These are phyloP conservation scores for Cryptosporidium bovis DNA, from an alignment of 169 alveolate genomes.

Conservation along the genomic window DNA sequence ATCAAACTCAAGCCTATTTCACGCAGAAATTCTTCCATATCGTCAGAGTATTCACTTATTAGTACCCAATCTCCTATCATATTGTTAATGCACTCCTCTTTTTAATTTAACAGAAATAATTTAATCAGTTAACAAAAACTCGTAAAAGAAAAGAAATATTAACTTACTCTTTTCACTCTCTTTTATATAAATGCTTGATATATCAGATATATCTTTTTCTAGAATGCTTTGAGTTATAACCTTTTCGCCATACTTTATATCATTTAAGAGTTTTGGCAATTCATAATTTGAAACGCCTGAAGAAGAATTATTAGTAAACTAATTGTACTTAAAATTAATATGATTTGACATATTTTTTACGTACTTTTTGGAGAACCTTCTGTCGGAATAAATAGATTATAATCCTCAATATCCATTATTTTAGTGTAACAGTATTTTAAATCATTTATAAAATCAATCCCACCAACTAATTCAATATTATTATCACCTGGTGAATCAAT, in stretches of 20 bases:
- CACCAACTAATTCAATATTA: neutral
- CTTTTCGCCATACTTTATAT: constrained; percentile 10
- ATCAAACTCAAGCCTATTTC: constrained; percentile 38
- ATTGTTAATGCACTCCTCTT: constrained; percentile 21
- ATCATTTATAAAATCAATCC: neutral
- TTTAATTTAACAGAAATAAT: neutral
- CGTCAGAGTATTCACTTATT: constrained; percentile 25
- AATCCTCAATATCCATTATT: constrained; percentile 31
- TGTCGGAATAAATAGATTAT: constrained; percentile 27
- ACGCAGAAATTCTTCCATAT: constrained; percentile 33
- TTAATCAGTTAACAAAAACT: neutral
- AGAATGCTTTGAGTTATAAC: neutral
- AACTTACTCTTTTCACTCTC: constrained; percentile 36
- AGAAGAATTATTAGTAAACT: neutral
- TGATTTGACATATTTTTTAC: neutral
- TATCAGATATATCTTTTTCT: neutral
- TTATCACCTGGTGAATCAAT: constrained; percentile 45
- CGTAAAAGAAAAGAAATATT: neutral
- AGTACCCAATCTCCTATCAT: constrained; percentile 40
- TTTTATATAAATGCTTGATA: neutral
- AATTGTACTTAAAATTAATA: neutral
- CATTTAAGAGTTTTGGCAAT: constrained; percentile 24
- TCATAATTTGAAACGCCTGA: constrained; percentile 17
- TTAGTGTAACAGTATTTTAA: constrained; percentile 4
- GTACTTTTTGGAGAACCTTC: constrained; percentile 50